Conservation (phyloP, 495 filamentous ascomycete genomes). For the Neurospora sp. region DNA sequence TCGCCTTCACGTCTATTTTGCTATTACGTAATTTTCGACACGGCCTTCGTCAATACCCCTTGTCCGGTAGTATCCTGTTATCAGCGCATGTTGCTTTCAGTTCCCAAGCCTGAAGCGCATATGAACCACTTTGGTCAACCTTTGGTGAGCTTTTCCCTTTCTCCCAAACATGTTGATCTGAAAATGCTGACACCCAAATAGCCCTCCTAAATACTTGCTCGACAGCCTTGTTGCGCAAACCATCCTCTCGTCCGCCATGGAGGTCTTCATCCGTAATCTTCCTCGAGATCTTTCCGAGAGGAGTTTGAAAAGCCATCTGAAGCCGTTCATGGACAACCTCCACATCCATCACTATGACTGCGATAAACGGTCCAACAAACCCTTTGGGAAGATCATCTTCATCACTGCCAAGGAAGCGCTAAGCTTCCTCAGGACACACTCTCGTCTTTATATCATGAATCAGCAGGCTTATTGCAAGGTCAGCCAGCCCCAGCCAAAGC, state of each 20-base stretch:
- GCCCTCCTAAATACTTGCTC: neutral
- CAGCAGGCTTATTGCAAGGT: constrained; percentile 28
- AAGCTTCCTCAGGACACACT: constrained; percentile 18
- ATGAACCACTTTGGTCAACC: neutral
- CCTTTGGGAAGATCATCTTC: constrained; percentile 25
- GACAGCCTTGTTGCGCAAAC: neutral
- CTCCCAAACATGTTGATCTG: neutral
- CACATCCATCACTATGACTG: constrained; percentile 26
- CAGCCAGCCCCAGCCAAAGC: constrained; percentile 31
- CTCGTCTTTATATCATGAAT: constrained; percentile 30
- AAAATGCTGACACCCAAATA: neutral
- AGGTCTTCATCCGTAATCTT: constrained; percentile 33
- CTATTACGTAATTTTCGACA: neutral
- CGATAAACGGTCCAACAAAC: constrained; percentile 20
- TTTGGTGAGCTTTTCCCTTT: neutral
- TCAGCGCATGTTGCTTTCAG: neutral
- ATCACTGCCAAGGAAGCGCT: constrained; percentile 24
- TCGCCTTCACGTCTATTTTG: neutral
- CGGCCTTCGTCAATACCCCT: neutral
- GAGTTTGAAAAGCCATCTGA: constrained; percentile 23
- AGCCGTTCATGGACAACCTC: constrained; percentile 21
- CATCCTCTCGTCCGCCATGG: constrained; percentile 14
- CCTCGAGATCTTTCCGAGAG: constrained; percentile 23
- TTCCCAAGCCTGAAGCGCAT: neutral
- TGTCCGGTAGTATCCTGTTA: neutral